Conservation (phyloP, 805 yeast species). For the Metschnikowia hibisci region DNA sequence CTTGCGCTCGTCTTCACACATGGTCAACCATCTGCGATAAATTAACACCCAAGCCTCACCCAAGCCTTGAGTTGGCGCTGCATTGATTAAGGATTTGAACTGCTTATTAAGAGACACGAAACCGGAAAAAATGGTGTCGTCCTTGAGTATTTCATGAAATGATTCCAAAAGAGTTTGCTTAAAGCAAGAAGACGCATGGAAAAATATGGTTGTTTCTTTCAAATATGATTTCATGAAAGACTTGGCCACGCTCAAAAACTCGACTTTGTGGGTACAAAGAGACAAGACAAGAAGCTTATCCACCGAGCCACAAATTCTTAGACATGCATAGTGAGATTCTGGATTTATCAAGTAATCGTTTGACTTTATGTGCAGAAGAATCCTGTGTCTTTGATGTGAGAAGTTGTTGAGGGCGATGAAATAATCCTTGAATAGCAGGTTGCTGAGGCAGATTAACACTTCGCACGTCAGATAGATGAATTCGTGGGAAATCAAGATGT, state of each 20-base stretch:
- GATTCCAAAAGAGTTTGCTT: slow-evolving; percentile 25
- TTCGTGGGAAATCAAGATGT: slow-evolving; percentile 25
- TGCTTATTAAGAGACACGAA: slow-evolving; percentile 71
- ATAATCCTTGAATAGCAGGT: slow-evolving; percentile 33
- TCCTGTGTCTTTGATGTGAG: slow-evolving; percentile 25
- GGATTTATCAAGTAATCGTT: slow-evolving; percentile 14
- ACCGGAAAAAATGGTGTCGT: slow-evolving; percentile 59
- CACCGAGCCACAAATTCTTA: slow-evolving; percentile 32
- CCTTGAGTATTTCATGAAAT: slow-evolving; percentile 33
- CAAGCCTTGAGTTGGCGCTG: slow-evolving; percentile 36
- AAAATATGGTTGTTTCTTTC: slow-evolving; percentile 14
- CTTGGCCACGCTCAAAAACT: slow-evolving; percentile 46
- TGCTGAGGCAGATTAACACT: slow-evolving; percentile 30
- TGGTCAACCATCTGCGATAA: slow-evolving; percentile 46
- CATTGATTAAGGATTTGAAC: slow-evolving; percentile 39
- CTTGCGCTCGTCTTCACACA: slow-evolving; percentile 22
- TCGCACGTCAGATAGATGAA: slow-evolving; percentile 35
- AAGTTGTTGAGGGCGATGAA: slow-evolving; percentile 35
- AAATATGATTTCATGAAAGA: slow-evolving; percentile 33
- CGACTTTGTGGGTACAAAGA: slow-evolving; percentile 48
- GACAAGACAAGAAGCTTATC: slow-evolving; percentile 52
- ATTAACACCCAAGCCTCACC: slow-evolving; percentile 42
- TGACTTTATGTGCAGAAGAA: slow-evolving; percentile 8
- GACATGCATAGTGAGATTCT: slow-evolving; percentile 16
- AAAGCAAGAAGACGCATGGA: slow-evolving; percentile 8